Conservation (phyloP, 2,329 filamentous ascomycete species). For the Septoria linicola region DNA sequence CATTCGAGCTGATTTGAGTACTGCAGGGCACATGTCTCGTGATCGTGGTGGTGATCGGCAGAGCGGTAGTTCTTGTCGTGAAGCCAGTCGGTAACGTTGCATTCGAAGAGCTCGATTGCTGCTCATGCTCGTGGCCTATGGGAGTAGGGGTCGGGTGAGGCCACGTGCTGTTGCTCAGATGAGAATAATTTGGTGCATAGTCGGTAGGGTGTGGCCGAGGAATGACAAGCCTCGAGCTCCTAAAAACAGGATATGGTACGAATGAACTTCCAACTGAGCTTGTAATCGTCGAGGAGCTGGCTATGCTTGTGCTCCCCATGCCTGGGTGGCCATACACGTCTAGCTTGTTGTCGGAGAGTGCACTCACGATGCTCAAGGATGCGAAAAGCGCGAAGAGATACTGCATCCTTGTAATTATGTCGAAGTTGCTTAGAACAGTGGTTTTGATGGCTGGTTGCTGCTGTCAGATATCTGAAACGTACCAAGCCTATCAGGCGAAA, state of each 20-base stretch:
- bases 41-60: slow-evolving; percentile 9
- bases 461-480: not conserved
- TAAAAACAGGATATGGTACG: too few species aligned
- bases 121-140: not conserved
- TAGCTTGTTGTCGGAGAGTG: not conserved
- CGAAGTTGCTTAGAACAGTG: not conserved
- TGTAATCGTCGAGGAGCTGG: not conserved
- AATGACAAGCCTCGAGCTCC: too few species aligned
- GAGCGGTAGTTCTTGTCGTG: slow-evolving; percentile 4
- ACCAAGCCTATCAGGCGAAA: not conserved
- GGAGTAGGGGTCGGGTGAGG: slow-evolving; percentile 8
- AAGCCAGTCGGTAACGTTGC: not conserved
- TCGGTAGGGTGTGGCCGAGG: not conserved
- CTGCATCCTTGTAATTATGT: not conserved
- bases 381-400: not conserved
- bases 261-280: not conserved
- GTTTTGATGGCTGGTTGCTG: too few species aligned
- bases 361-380: not conserved
- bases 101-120: not conserved
- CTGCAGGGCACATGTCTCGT: slow-evolving; percentile 15
- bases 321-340: not conserved
- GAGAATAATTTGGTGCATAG: not conserved
- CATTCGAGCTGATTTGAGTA: slow-evolving; percentile 10
- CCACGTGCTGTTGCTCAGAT: not conserved
- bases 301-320: not conserved